These are phyloP conservation scores for Geosmithia putterillii DNA, from an alignment of 2,329 filamentous ascomycete genomes.

Conservation along the genomic window DNA sequence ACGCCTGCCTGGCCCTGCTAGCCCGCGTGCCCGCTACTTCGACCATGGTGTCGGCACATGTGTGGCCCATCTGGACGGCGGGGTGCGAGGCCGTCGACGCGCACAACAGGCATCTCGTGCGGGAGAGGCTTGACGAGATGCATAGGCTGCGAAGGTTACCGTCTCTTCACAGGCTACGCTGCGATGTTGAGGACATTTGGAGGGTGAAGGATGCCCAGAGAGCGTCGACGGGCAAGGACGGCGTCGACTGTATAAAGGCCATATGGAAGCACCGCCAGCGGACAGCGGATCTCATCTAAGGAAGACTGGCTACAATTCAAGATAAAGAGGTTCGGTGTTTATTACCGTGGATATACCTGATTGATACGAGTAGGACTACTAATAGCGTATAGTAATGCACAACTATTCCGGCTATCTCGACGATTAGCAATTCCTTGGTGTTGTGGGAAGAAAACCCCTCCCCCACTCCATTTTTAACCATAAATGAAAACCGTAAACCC, in stretches of 20 bases:
- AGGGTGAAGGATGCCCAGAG: neutral
- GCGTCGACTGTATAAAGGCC: neutral
- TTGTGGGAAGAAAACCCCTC: too few species aligned
- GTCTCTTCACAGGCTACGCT: neutral
- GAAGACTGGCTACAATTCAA: too few species aligned
- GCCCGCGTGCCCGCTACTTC: neutral
- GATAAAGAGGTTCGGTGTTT: too few species aligned
- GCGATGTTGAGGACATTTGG: neutral
- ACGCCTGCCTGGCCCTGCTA: neutral
- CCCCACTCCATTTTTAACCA: too few species aligned
- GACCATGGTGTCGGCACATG: neutral
- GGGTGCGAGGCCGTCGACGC: neutral
- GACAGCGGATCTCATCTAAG: neutral
- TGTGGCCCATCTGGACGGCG: neutral
- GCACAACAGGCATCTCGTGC: neutral
- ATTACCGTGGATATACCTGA: too few species aligned
- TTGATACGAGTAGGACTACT: too few species aligned
- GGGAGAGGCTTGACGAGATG: neutral
- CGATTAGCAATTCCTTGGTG: too few species aligned
- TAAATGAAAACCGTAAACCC: too few species aligned
- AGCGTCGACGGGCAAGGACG: neutral
- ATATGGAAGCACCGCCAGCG: neutral
- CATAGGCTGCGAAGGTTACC: neutral
- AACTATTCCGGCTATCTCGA: too few species aligned
- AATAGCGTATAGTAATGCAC: too few species aligned